Conservation (phyloP, 2,329 filamentous ascomycete genomes). For the Pseudogymnoascus verrucosus region DNA sequence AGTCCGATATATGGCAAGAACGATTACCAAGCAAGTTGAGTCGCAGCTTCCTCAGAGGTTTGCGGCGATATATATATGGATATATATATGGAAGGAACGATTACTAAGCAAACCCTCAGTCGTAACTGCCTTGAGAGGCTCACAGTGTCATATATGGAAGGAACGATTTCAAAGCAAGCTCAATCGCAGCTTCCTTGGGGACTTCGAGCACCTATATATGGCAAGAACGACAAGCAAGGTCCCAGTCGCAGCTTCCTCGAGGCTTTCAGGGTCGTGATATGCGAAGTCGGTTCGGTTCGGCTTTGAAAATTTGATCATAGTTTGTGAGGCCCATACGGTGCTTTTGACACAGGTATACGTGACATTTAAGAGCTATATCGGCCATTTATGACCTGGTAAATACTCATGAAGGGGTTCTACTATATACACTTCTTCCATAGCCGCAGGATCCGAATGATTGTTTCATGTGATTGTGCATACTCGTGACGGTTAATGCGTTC, state of each 20-base stretch:
- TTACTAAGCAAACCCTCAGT: background rate
- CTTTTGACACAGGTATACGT: background rate
- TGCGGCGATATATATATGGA: background rate
- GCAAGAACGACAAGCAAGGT: no score
- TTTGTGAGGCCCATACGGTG: background rate
- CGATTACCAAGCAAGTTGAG: background rate
- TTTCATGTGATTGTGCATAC: no score
- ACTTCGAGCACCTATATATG: no score
- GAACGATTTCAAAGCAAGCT: background rate
- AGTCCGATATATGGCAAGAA: background rate
- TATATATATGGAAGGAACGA: background rate
- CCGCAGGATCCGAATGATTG: no score
- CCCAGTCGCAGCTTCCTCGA: no score
- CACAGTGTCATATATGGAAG: no score
- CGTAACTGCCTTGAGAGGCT: no score
- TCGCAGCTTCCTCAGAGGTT: background rate
- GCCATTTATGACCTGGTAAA: no score
- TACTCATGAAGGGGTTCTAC: no score
- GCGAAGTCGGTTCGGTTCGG: no score
- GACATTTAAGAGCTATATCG: background rate
- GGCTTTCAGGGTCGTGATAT: no score
- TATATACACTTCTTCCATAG: background rate
- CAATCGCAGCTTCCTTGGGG: background rate
- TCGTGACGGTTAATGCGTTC: background rate
- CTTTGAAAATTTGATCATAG: background rate